Evolutionary conservation across 163 green algal species (phyloP), one percentile per base, ranked within the genome.

Genomic region (Scenedesmus sp.): DNA sequence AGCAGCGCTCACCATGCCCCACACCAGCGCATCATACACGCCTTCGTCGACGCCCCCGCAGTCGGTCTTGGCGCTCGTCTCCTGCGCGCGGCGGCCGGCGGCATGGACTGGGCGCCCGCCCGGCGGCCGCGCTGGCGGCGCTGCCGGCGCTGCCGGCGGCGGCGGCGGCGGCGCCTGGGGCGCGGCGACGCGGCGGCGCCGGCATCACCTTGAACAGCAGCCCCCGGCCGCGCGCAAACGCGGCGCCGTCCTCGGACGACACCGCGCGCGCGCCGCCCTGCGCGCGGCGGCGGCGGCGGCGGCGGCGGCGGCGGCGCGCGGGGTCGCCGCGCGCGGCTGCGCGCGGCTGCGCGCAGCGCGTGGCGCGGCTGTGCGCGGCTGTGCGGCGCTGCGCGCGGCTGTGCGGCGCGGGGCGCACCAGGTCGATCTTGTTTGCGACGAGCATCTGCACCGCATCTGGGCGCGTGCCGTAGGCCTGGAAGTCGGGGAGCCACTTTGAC

Each of bases 381-480:
- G n/a, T n/a, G n/a, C n/a, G n/a, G n/a, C n/a, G n/a, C n/a, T n/a
- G n/a, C n/a, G n/a, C n/a, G n/a, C n/a, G n/a, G n/a, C n/a, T n/a
- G n/a, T n/a, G n/a, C n/a, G n/a, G n/a, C n/a, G n/a, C 50, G 50
- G 14, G 17, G 57, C 81, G n/a, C 67, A 92, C 87, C 87, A 91
- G 82, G 74, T 98, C 95, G 1, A 93, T 84, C 70, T 98, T 98
- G 83, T 98, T 98, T 28, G 85, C 95, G 11, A 98, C 85, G 0
- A 98, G 82, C 90, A 98, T 96, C 80, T 93, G 94, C 7, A 97
- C 86, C 33, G 87, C 83, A n/a, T 94, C 85, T 3, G 90, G 71
- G 20, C 93, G 83, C 3, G 86, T 96, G 60, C 34, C 54, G 78
- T 97, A 96, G 77, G 93, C 90, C 26, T 93, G 85, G 20, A 96